Evolutionary conservation across 2,329 filamentous ascomycete species (phyloP).

Genomic region (Aspergillus pseudonomiae): DNA sequence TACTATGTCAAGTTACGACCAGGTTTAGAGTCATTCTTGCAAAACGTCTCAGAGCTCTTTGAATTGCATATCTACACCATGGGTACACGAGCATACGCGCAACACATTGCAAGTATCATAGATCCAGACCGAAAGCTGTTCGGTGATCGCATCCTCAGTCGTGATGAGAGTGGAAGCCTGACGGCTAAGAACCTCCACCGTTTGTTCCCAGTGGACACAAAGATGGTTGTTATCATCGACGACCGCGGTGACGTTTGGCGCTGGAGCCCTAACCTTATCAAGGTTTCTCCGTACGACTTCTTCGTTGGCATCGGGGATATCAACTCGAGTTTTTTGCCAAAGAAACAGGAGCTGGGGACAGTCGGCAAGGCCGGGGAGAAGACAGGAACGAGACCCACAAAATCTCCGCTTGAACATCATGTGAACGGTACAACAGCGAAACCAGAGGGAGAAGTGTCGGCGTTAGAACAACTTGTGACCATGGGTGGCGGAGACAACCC

Average conservation of each 20-base stretch:
- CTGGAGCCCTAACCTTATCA: conserved; percentile 90
- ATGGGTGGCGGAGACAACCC: conserved; percentile 74
- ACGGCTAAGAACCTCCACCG: conserved; percentile 87
- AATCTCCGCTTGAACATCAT: conserved; percentile 29
- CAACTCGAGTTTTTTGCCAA: conserved; percentile 94
- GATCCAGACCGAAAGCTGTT: conserved; percentile 89
- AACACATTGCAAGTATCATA: conserved; percentile 88
- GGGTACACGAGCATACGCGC: conserved; percentile 95
- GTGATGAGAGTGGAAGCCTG: conserved; percentile 94
- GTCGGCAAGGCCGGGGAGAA: conserved; percentile 46
- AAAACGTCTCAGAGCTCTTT: conserved; percentile 76
- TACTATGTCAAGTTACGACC: conserved; percentile 99
- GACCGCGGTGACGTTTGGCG: conserved; percentile 96
- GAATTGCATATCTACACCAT: conserved; percentile 99
- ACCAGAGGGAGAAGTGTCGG: conserved; percentile 45
- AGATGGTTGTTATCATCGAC: conserved; percentile 99
- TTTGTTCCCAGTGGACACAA: conserved; percentile 92
- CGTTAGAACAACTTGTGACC: conserved; percentile 74
- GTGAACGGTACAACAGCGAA: conserved; percentile 38
- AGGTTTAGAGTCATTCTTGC: conserved; percentile 77
- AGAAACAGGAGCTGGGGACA: conserved; percentile 60
- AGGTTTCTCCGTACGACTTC: conserved; percentile 94
- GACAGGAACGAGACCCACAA: conserved; percentile 28
- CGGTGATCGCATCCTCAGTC: conserved; percentile 90
- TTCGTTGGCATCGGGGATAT: conserved; percentile 98